Evolutionary conservation across 1,284 basidiomycete species (phyloP).

Genomic region (Moesziomyces aphidis): DNA sequence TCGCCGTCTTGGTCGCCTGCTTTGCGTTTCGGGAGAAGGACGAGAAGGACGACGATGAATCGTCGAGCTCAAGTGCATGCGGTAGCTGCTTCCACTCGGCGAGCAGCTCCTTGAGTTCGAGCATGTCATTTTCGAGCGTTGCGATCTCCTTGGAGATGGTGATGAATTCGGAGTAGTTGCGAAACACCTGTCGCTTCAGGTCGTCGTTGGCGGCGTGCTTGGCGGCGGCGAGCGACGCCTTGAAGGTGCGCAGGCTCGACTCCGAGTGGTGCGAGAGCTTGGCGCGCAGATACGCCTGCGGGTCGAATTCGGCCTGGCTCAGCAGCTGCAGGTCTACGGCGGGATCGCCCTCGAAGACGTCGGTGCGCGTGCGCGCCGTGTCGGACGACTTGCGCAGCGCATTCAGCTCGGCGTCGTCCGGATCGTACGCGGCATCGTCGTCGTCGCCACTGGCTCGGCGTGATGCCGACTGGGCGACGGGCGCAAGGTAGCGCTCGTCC

Average conservation of each 20-base stretch:
- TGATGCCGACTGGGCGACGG: conserved; percentile 38
- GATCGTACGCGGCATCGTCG: conserved; percentile 32
- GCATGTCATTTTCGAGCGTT: conserved; percentile 95
- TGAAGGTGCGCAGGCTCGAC: conserved; percentile 50
- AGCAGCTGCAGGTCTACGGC: conserved; percentile 58
- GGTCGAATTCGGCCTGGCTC: conserved; percentile 58
- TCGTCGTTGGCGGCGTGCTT: conserved; percentile 59
- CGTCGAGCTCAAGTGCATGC: conserved; percentile 59
- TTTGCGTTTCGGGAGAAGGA: conserved; percentile 21
- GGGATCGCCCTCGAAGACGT: conserved; percentile 42
- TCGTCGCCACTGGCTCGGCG: neutral
- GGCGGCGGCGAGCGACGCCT: conserved; percentile 34
- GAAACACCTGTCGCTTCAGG: conserved; percentile 61
- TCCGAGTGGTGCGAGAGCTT: conserved; percentile 59
- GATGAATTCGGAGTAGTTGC: conserved; percentile 90
- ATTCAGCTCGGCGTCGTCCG: conserved; percentile 28
- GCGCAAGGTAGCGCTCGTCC: conserved; percentile 11
- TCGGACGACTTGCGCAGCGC: conserved; percentile 32
- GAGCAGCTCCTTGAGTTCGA: conserved; percentile 92
- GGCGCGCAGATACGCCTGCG: conserved; percentile 57
- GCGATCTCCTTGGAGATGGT: conserved; percentile 96
- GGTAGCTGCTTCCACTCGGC: conserved; percentile 81
- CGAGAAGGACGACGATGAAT: conserved; percentile 21
- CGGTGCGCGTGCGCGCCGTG: conserved; percentile 20
- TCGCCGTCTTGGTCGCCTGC: conserved; percentile 10